These are phyloP conservation scores for Colletotrichum sp. DNA, from an alignment of 2,329 filamentous ascomycete species.

Conservation along the genomic window DNA sequence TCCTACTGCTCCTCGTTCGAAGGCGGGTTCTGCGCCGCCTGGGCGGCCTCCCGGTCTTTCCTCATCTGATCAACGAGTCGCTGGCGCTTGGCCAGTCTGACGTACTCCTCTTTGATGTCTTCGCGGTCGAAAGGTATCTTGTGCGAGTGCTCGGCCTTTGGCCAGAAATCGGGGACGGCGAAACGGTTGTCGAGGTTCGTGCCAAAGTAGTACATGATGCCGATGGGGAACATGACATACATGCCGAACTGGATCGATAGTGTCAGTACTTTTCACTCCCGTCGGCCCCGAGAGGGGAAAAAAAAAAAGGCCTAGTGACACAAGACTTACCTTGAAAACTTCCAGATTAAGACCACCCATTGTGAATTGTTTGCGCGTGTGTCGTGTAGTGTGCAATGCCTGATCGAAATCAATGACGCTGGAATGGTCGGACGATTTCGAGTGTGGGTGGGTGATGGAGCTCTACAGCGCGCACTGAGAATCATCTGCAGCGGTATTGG, in stretches of 20 bases:
- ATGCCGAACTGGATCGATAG: constrained; percentile 77
- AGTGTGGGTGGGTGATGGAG: not conserved
- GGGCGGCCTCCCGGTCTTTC: constrained; percentile 41
- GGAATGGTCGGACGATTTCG: not conserved
- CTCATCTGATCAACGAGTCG: constrained; percentile 79
- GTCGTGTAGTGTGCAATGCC: not conserved
- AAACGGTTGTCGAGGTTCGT: constrained; percentile 96
- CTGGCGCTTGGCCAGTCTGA: constrained; percentile 67
- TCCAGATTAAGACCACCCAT: constrained; percentile 87
- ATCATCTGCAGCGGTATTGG: constrained; percentile 15
- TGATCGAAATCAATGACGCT: not conserved
- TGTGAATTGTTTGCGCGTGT: not conserved
- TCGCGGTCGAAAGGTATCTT: constrained; percentile 78
- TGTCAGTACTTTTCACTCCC: not conserved
- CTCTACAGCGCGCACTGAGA: not conserved
- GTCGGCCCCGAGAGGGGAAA: not conserved
- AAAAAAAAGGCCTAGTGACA: not conserved
- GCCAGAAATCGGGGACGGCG: constrained; percentile 91
- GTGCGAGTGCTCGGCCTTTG: constrained; percentile 78
- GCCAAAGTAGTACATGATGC: constrained; percentile 99
- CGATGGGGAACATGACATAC: constrained; percentile 98
- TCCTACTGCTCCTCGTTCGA: constrained; percentile 27
- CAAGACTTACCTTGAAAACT: constrained; percentile 76
- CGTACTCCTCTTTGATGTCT: constrained; percentile 83
- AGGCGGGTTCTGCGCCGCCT: constrained; percentile 29